phyloP scores from a whole-genome alignment of 331 rosid species.

The Pyracantha coccinea region DNA sequence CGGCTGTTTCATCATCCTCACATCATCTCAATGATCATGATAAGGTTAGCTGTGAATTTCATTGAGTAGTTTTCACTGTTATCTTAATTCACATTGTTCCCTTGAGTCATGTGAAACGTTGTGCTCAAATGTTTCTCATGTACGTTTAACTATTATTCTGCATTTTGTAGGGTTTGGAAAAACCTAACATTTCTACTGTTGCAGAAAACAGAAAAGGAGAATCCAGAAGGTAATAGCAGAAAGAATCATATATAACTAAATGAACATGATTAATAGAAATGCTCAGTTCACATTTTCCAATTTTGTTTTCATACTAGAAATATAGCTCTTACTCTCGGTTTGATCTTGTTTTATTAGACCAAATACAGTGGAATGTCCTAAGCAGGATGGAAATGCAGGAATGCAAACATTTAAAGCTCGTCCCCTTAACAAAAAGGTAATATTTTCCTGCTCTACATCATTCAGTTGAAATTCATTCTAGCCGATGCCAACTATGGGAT shows the following conservation, averaged over 20 bases:
- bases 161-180: conserved; percentile 47
- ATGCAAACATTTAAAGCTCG: conserved; percentile 59
- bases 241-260: not conserved
- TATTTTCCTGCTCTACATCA: not conserved
- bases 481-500: not conserved
- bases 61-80: not conserved
- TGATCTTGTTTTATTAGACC: conserved; percentile 40
- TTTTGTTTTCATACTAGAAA: not conserved
- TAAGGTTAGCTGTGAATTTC: conserved; percentile 30
- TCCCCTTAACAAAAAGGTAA: conserved; percentile 78
- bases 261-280: not conserved
- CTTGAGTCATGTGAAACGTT: not conserved
- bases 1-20: conserved; percentile 49
- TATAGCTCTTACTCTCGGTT: conserved; percentile 15
- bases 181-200: conserved; percentile 20
- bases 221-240: conserved; percentile 47
- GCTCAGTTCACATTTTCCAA: not conserved
- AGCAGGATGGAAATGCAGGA: conserved; percentile 40
- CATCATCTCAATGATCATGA: conserved; percentile 35
- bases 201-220: conserved; percentile 39
- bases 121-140: not conserved
- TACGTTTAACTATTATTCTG: conserved; percentile 10
- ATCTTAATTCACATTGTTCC: not conserved
- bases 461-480: not conserved
- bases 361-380: conserved; percentile 33